Base-by-base conservation (phyloP, 331 rosid genomes). In the Phaseolus coccineus region DNA sequence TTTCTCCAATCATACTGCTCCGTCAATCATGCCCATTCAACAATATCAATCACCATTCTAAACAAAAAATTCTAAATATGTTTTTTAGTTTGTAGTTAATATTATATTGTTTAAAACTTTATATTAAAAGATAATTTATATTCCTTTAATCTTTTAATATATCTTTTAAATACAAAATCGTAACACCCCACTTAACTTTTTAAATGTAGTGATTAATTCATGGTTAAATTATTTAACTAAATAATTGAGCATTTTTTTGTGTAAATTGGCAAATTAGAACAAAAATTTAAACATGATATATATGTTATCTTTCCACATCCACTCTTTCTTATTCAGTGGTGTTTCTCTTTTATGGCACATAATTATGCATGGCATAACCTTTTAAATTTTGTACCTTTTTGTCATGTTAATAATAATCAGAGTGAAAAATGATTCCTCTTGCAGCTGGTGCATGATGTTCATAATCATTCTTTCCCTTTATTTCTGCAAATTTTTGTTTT, bases 291-390 rank as follows among this genome's bases (percentile, higher is more conserved):
- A 48, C 56, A 70, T 47, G 51, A 30, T 9, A 57, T 19, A 19
- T 19, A 19, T 19, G 22, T 19, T 19, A 19, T 19, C 22, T 0
- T 0, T 59, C 46, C 51, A 6, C 12, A 47, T 70, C 30, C 31
- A 61, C 14, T 52, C 19, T 50, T 61, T 53, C 33, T 2, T 19
- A 19, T 19, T 35, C 15, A 0, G 37, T 44, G 70, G 71, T 74
- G 84, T 74, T 67, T 48, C 76, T 56, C 71, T 57, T 81, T 81
- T 57, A 2, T 35, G 71, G 25, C 46, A 66, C 84, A 81, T 74
- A 75, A 81, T 81, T 46, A 81, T 81, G 55, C 14, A 28, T 44
- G 76, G 46, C 64, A 74, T 66, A 0, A 56, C 70, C 80, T 81
- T 74, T 80, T 58, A 10, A 59, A 57, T 46, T 74, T 67, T 69